Percentiles rank a stretch among this genome's conserved stretches.
Evolutionary conservation across 1,139 yeast genomes (phyloP).

Genomic region (Lodderomyces jiufengensis): DNA sequence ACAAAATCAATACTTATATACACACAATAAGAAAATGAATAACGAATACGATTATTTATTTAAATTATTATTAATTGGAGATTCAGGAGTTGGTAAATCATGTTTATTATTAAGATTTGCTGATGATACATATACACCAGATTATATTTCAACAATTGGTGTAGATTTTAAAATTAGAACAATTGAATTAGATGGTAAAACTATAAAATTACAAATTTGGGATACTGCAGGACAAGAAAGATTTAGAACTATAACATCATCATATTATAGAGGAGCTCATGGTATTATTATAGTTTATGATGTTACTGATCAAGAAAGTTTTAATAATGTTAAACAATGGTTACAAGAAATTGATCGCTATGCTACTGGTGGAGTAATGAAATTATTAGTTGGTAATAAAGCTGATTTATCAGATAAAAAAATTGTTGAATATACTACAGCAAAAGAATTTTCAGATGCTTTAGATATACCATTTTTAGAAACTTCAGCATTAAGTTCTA

Average conservation of each 20-base stretch:
- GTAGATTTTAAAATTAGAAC: constrained; percentile 98
- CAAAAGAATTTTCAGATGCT: constrained; percentile 96
- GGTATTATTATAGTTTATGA: constrained; percentile 97
- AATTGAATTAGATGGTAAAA: constrained; percentile 93
- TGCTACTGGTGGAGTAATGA: constrained; percentile 97
- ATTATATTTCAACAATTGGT: constrained; percentile 95
- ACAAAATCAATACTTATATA: too few species aligned
- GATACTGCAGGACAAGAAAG: constrained; percentile 99
- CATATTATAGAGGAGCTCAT: constrained; percentile 98
- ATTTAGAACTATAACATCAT: constrained; percentile 94
- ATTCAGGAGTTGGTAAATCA: constrained; percentile 97
- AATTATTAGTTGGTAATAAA: constrained; percentile 93
- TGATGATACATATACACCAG: constrained; percentile 95
- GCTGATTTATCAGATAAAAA: constrained; percentile 92
- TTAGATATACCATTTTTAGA: constrained; percentile 94
- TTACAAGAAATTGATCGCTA: constrained; percentile 97
- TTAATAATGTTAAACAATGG: constrained; percentile 98
- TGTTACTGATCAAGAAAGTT: constrained; percentile 96
- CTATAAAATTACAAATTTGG: constrained; percentile 97
- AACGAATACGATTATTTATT: constrained; percentile 96
- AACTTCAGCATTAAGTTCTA: constrained; percentile 92
- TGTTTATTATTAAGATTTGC: constrained; percentile 93
- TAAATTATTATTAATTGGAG: constrained; percentile 91
- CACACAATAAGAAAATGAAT: constrained; percentile 43
- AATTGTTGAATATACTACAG: constrained; percentile 93